Percentiles rank a stretch among this genome's conserved stretches.
Evolutionary conservation across 2,329 filamentous ascomycete genomes (phyloP).

Genomic region (Fusarium sp.): DNA sequence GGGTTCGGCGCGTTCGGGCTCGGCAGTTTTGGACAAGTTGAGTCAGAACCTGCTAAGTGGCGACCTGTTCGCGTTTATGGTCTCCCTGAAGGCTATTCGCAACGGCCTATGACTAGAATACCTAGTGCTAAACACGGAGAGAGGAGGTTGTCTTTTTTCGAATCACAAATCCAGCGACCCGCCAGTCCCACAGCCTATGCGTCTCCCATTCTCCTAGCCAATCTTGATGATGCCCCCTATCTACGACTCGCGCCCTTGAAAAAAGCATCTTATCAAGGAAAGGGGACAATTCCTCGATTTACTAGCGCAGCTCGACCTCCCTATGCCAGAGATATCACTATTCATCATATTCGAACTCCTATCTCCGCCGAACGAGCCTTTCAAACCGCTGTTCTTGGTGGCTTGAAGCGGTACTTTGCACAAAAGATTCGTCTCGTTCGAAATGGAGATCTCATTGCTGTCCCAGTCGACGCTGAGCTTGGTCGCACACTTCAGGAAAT

Average conservation of each 20-base stretch:
- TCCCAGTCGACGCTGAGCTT: constrained; percentile 88
- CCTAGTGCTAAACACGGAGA: constrained; percentile 66
- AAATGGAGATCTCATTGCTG: constrained; percentile 87
- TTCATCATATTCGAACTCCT: constrained; percentile 90
- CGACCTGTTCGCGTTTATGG: constrained; percentile 90
- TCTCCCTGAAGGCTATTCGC: constrained; percentile 80
- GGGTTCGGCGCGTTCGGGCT: constrained; percentile 76
- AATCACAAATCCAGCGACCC: constrained; percentile 74
- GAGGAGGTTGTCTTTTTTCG: constrained; percentile 72
- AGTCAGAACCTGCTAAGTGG: constrained; percentile 76
- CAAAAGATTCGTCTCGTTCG: constrained; percentile 85
- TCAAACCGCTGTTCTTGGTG: constrained; percentile 87
- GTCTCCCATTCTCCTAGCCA: constrained; percentile 88
- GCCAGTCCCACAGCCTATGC: constrained; percentile 76
- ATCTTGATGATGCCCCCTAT: constrained; percentile 83
- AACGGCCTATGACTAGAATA: constrained; percentile 72
- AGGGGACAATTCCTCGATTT: constrained; percentile 68
- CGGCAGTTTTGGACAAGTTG: constrained; percentile 67
- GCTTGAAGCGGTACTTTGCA: constrained; percentile 90
- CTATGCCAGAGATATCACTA: constrained; percentile 80
- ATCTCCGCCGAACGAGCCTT: constrained; percentile 87
- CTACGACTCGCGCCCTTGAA: constrained; percentile 81
- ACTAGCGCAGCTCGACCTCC: constrained; percentile 68
- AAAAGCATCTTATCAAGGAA: constrained; percentile 62
- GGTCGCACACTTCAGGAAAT: constrained; percentile 85